Conservation (phyloP, 495 filamentous ascomycete genomes). For the Lasiosphaeria miniovina region DNA sequence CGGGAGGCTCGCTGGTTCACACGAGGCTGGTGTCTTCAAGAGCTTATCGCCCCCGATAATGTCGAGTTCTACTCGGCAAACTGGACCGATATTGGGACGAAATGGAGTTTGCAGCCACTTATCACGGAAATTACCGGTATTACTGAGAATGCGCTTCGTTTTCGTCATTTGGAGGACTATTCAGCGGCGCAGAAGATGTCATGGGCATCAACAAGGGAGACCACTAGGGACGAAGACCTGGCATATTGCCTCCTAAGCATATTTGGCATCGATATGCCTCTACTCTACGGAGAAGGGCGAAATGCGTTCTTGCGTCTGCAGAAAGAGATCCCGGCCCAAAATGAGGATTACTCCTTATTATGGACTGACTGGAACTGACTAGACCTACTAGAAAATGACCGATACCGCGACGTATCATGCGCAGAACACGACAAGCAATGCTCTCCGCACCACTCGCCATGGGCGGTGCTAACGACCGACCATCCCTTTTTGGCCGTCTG, state of each 20-base stretch:
- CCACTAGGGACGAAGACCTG: slow-evolving; percentile 2
- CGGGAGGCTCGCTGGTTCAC: neutral
- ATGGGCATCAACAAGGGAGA: neutral
- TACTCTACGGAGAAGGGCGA: slow-evolving; percentile 11
- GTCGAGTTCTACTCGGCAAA: neutral
- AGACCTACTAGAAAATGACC: no score
- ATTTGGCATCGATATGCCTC: slow-evolving; percentile 13
- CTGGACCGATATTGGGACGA: slow-evolving; percentile 4
- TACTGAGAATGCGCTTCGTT: neutral
- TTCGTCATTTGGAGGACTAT: neutral
- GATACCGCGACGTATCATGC: no score
- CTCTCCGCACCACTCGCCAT: no score
- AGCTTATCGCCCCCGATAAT: neutral
- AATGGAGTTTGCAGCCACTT: neutral
- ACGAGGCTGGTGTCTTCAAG: slow-evolving; percentile 1
- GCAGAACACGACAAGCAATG: no score
- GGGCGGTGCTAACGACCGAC: no score
- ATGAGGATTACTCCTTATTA: no score
- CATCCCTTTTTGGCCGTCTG: no score
- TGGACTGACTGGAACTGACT: no score
- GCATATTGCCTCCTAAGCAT: slow-evolving; percentile 9
- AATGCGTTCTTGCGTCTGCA: slow-evolving; percentile 9
- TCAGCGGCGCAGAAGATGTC: slow-evolving; percentile 3
- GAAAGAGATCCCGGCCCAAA: neutral
- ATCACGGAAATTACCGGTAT: slow-evolving; percentile 1